Evolutionary conservation across 306 rosid genomes (phyloP).

Genomic region (apple (Malus domestica)): DNA sequence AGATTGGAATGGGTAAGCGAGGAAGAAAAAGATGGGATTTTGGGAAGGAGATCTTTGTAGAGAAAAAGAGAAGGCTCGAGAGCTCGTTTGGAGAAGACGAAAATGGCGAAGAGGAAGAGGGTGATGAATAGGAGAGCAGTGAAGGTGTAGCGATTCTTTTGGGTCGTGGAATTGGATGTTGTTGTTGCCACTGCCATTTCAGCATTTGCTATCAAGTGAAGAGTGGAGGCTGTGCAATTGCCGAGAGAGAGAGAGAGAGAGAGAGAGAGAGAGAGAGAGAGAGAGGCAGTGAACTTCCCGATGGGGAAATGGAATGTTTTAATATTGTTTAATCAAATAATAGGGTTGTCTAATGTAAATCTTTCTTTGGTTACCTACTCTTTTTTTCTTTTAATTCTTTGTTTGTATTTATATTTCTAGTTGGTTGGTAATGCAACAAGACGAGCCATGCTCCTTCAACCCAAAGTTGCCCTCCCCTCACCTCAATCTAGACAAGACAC

Average conservation of each 20-base stretch:
- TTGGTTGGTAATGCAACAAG: too few relatives aligned
- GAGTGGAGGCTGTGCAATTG: not conserved
- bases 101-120: conserved; percentile 33
- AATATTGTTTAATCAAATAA: too few relatives aligned
- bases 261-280: not conserved
- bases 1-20: not conserved
- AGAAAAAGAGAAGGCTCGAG: conserved; percentile 36
- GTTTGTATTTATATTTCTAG: too few relatives aligned
- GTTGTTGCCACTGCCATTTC: conserved; percentile 3
- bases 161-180: conserved; percentile 4
- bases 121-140: conserved; percentile 37
- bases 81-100: conserved; percentile 43
- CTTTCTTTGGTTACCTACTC: too few relatives aligned
- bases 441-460: too few relatives aligned
- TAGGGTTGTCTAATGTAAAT: too few relatives aligned
- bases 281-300: not conserved
- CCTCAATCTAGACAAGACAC: too few relatives aligned
- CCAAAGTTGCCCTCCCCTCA: too few relatives aligned
- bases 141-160: conserved; percentile 31
- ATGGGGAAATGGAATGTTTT: not conserved
- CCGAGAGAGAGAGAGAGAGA: not conserved
- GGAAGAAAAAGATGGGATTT: conserved; percentile 15
- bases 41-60: conserved; percentile 44
- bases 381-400: too few relatives aligned
- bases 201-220: conserved; percentile 21